Evolutionary conservation across 371 early-diverging fungal species (phyloP).

Genomic region (Mycotypha africana): DNA sequence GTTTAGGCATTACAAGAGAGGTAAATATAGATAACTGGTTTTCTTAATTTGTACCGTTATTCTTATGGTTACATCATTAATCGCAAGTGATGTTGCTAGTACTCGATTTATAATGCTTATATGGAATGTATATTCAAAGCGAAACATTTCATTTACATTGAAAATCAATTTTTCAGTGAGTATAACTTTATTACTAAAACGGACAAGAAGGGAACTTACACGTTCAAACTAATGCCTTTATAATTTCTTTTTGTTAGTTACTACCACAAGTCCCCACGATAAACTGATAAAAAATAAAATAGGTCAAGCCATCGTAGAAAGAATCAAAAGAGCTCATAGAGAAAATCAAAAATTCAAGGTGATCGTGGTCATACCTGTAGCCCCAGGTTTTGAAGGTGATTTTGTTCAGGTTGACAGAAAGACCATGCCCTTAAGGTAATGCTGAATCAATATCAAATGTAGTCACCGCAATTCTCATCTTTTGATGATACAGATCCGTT

Average conservation of each 20-base stretch:
- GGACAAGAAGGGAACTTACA: no score
- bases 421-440: constrained; percentile 40
- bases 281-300: constrained; percentile 42
- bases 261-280: constrained; percentile 31
- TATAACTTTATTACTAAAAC: background rate
- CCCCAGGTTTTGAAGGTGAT: constrained; percentile 88
- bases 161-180: constrained; percentile 92
- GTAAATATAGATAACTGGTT: no score
- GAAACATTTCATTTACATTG: constrained; percentile 90
- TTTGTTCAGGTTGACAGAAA: constrained; percentile 48
- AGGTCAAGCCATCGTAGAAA: constrained; percentile 65
- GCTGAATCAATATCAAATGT: background rate
- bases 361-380: constrained; percentile 82
- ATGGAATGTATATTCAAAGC: constrained; percentile 69
- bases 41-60: no score
- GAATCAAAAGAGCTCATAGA: constrained; percentile 72
- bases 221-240: background rate
- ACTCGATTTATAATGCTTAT: constrained; percentile 84
- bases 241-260: constrained; percentile 21
- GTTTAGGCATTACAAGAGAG: constrained; percentile 53
- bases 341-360: constrained; percentile 69
- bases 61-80: no score
- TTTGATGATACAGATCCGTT: constrained; percentile 28
- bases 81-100: no score
- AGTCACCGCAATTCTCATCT: background rate